Base-by-base conservation (phyloP, 2,329 filamentous ascomycete genomes). In the Metarhizium album region DNA sequence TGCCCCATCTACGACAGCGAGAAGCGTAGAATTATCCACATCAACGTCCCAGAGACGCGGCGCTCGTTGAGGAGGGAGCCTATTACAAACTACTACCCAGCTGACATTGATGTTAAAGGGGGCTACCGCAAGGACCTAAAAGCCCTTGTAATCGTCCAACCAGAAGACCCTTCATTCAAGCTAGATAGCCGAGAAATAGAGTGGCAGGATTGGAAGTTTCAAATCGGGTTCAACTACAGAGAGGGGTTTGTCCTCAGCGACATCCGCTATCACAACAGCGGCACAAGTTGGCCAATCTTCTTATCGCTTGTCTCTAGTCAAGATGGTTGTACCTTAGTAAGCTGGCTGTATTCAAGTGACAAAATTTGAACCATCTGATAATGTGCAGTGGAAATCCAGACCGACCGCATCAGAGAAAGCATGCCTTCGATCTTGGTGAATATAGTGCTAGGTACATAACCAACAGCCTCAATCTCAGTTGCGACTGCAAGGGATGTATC, bases 171-270 rank as follows among this genome's bases (percentile, higher is more conserved):
- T 0, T 93, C 87, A 0, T 96, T 95, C 73, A 81, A 76, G 20
- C 72, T 95, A 57, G 77, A 83, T 2, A 87, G 87, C 1, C 73
- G 88, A 11, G 79, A 80, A 45, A 76, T 95, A 47, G 80, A 82
- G 57, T 95, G 90, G 90, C 90, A 95, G 67, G 95, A 94, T 64
- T 96, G 89, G 86, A 91, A 80, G 60, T 80, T 95, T 57, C 90
- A 95, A 65, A 80, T 96, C 53, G 90, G 90, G 23, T 96, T 95
- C 33, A 50, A 50, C n/a, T 50, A 50, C n/a, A 33, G 48, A 20
- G 48, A 50, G 23, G 48, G 48, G 78, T 85, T 95, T 58, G 86
- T 95, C 2, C 74, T 96, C 6, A 93, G 87, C 67, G 89, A 95
- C 70, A 90, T 95, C 63, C 87, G 83, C 3, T 95, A 86, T 70